A percentile compares a stretch with the other conserved stretches of the same genome.
phyloP scores from a whole-genome alignment of 2,329 filamentous ascomycete genomes.

The Apiospora kogelbergensis region DNA sequence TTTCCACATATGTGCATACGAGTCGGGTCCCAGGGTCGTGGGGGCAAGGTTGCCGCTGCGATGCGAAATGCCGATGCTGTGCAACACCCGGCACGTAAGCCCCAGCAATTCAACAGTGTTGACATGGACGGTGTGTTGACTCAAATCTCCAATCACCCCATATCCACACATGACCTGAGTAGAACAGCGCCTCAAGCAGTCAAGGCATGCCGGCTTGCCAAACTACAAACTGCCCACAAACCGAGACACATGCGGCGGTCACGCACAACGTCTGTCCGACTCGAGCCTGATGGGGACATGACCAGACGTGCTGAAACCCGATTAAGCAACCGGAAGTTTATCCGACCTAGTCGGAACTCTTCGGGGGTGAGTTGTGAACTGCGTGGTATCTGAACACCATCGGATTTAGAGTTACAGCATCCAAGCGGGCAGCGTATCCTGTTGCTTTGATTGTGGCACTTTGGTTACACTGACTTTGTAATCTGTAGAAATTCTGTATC shows the following conservation, averaged over 20 bases:
- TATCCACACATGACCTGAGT: not conserved
- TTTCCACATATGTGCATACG: not conserved
- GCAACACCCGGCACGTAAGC: not conserved
- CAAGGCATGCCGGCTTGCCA: not conserved
- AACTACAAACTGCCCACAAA: not conserved
- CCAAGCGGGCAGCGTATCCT: not conserved
- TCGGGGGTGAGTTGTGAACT: not conserved
- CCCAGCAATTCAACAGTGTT: not conserved
- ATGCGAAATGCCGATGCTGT: not conserved
- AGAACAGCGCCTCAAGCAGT: not conserved
- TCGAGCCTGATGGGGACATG: not conserved
- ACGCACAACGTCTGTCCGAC: not conserved
- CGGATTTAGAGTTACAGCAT: not conserved
- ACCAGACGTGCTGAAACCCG: not conserved
- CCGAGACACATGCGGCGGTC: not conserved
- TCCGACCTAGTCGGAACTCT: not conserved
- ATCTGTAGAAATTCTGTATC: not conserved
- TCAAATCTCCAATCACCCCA: not conserved
- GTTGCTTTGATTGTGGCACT: not conserved
- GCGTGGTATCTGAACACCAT: not conserved
- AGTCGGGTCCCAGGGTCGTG: not conserved
- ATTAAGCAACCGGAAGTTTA: not conserved
- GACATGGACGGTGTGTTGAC: not conserved
- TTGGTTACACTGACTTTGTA: not conserved
- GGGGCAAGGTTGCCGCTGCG: not conserved